These are phyloP conservation scores for Raffaelea ambrosiae DNA, from an alignment of 2,329 filamentous ascomycete genomes.

Conservation along the genomic window DNA sequence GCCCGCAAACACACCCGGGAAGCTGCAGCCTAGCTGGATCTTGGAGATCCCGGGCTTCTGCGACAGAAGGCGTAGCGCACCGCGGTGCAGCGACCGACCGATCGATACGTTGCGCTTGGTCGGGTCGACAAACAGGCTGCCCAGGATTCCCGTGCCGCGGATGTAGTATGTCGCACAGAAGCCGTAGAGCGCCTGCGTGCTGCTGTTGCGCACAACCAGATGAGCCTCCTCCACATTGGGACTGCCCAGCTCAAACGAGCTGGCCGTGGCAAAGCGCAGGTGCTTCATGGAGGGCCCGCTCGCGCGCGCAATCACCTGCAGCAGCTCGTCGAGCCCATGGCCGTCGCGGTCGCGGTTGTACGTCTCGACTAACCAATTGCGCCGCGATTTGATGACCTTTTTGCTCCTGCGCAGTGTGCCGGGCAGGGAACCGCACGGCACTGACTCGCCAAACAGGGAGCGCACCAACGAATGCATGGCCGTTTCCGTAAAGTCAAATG, in stretches of 20 bases:
- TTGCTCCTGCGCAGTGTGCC: slow-evolving; percentile 80
- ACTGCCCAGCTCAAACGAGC: slow-evolving; percentile 67
- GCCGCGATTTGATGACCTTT: slow-evolving; percentile 78
- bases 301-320: slow-evolving; percentile 60
- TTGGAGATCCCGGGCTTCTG: slow-evolving; percentile 66
- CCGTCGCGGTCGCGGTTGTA: slow-evolving; percentile 76
- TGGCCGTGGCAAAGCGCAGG: slow-evolving; percentile 59
- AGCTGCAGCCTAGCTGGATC: slow-evolving; percentile 70
- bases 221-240: slow-evolving; percentile 65
- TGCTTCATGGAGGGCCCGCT: slow-evolving; percentile 60
- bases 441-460: slow-evolving; percentile 69
- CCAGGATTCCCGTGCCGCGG: slow-evolving; percentile 67
- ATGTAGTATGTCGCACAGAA: slow-evolving; percentile 87
- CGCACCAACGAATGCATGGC: slow-evolving; percentile 78
- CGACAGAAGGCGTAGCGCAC: slow-evolving; percentile 66
- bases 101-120: slow-evolving; percentile 80
- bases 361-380: slow-evolving; percentile 89
- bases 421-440: slow-evolving; percentile 50
- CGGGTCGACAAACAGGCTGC: slow-evolving; percentile 84
- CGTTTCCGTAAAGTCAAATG: slow-evolving; percentile 92
- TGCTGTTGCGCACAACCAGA: slow-evolving; percentile 90
- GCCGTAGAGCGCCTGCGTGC: slow-evolving; percentile 81
- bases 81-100: slow-evolving; percentile 78
- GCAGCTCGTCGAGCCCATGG: slow-evolving; percentile 63
- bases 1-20: slow-evolving; percentile 80